Percentiles rank a stretch among this genome's conserved stretches.
These are phyloP conservation scores for Penicillium steckii DNA, from an alignment of 495 filamentous ascomycete genomes.

Conservation along the genomic window DNA sequence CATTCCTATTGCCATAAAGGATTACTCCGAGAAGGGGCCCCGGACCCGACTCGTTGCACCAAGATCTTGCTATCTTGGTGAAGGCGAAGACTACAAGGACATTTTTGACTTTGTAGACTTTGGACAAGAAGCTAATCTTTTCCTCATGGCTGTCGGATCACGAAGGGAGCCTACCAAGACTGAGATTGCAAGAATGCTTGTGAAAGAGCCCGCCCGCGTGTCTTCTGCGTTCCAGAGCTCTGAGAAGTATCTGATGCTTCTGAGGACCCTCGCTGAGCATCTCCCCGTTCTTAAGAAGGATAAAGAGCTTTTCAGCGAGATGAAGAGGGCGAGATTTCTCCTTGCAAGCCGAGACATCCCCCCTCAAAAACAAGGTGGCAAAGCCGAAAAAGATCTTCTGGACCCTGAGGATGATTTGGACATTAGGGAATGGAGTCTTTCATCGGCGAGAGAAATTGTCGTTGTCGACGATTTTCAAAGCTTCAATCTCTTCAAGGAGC, in stretches of 20 bases:
- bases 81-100: constrained; percentile 72
- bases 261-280: constrained; percentile 74
- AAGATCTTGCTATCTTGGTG: constrained; percentile 71
- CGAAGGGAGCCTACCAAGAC: constrained; percentile 83
- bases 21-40: constrained; percentile 31
- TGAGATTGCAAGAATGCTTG: constrained; percentile 78
- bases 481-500: constrained; percentile 79
- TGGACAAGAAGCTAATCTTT: constrained; percentile 79
- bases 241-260: constrained; percentile 80
- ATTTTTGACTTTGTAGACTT: constrained; percentile 98
- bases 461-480: constrained; percentile 84
- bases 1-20: constrained; percentile 60
- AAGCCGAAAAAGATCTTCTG: constrained; percentile 41
- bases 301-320: constrained; percentile 68
- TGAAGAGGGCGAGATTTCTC: constrained; percentile 74
- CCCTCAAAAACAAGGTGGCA: constrained; percentile 24
- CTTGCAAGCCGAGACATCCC: constrained; percentile 76
- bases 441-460: constrained; percentile 65
- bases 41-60: constrained; percentile 56
- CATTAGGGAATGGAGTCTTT: constrained; percentile 75
- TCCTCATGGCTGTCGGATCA: constrained; percentile 81
- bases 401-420: constrained; percentile 67
- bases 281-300: constrained; percentile 69
- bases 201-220: constrained; percentile 73
- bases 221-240: constrained; percentile 73